A percentile compares a stretch with the other conserved stretches of the same genome.
These are phyloP conservation scores for Penicillium sp. DNA, from an alignment of 2,329 filamentous ascomycete species.

Conservation along the genomic window DNA sequence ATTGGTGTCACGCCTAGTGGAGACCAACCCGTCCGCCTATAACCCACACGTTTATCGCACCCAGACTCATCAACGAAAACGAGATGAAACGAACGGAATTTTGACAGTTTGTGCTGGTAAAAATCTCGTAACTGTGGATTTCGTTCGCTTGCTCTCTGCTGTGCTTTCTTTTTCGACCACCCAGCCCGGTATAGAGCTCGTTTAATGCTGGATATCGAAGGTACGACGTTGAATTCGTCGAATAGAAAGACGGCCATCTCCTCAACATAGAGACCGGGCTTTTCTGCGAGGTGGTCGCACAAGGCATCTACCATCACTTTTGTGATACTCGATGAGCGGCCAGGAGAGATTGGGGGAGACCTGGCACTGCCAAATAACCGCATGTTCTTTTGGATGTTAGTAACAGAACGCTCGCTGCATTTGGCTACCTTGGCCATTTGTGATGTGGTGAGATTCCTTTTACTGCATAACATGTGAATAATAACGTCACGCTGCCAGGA, in stretches of 20 bases:
- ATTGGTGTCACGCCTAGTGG: background rate
- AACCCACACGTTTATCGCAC: background rate
- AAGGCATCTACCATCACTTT: conserved; percentile 8
- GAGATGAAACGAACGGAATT: background rate
- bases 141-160: background rate
- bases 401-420: conserved; percentile 12
- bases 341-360: background rate
- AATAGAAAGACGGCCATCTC: conserved; percentile 32
- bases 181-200: background rate
- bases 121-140: background rate
- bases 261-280: conserved; percentile 30
- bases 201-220: background rate
- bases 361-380: conserved; percentile 6
- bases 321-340: conserved; percentile 6
- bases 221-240: conserved; percentile 11
- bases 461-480: conserved; percentile 2
- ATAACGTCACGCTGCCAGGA: background rate
- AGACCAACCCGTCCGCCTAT: background rate
- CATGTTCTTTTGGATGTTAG: conserved; percentile 14
- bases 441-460: conserved; percentile 10
- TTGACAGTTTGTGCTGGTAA: background rate
- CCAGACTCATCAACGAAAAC: background rate
- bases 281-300: conserved; percentile 28
- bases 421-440: conserved; percentile 9
- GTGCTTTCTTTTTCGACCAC: background rate